Percentiles rank a stretch among this genome's conserved stretches.
phyloP scores from a whole-genome alignment of 129 eudicot genomes.

The Arctium lappa region DNA sequence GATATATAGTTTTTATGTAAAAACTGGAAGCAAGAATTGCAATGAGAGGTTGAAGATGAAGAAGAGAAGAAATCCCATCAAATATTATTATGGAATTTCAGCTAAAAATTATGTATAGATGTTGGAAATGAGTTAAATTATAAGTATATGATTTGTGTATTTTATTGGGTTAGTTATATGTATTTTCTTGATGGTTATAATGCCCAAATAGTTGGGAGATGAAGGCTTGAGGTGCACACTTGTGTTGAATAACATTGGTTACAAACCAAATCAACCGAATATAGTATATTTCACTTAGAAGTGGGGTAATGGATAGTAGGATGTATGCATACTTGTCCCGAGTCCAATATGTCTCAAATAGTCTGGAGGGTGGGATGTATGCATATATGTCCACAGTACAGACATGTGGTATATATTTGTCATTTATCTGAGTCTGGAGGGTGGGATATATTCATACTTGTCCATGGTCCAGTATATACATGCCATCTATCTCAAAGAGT shows the following conservation, averaged over 20 bases:
- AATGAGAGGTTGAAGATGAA: conserved; percentile 16
- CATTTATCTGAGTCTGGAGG: too few relatives aligned
- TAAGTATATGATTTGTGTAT: background rate
- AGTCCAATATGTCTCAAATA: too few relatives aligned
- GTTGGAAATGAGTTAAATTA: conserved; percentile 7
- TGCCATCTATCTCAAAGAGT: too few relatives aligned
- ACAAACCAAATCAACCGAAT: background rate
- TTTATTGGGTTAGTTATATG: background rate
- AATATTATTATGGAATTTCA: background rate
- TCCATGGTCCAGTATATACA: too few relatives aligned
- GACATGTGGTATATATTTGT: too few relatives aligned
- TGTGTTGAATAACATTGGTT: background rate
- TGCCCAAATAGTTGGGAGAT: conserved; percentile 4
- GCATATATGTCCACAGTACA: too few relatives aligned
- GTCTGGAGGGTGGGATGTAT: too few relatives aligned
- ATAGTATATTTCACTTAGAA: background rate
- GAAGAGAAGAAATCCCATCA: conserved; percentile 15
- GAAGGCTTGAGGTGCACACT: conserved; percentile 6
- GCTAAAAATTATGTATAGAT: conserved; percentile 16
- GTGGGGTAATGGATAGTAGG: background rate
- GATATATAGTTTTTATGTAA: conserved; percentile 14
- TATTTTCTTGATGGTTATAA: background rate
- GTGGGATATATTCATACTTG: too few relatives aligned
- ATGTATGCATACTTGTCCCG: too few relatives aligned
- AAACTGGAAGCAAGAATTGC: conserved; percentile 13